Conservation (phyloP, 768 basidiomycete species). For the Mycena leptocephala region DNA sequence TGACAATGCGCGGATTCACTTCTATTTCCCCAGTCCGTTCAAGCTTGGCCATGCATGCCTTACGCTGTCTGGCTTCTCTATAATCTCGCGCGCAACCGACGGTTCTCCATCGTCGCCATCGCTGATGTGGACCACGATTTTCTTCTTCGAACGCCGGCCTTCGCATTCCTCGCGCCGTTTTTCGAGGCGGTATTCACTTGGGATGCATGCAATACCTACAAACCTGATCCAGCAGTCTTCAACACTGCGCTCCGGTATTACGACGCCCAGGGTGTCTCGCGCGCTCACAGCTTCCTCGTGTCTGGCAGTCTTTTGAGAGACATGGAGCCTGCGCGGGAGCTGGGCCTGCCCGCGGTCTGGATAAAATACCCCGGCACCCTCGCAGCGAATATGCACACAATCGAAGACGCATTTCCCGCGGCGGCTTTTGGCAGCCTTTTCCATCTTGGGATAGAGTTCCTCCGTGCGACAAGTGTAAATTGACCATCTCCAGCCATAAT, state of each 20-base stretch:
- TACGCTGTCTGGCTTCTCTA: neutral
- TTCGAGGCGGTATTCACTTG: neutral
- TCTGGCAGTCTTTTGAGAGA: neutral
- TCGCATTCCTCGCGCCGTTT: neutral
- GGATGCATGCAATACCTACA: neutral
- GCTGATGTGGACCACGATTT: neutral
- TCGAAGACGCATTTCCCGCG: neutral
- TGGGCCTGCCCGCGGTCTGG: conserved; percentile 4
- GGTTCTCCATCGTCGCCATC: neutral
- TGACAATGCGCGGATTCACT: neutral
- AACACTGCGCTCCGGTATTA: neutral
- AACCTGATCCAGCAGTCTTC: neutral
- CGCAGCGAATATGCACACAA: neutral
- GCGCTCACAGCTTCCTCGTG: neutral
- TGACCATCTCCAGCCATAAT: too few species aligned
- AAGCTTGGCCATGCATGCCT: neutral
- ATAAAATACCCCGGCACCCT: neutral
- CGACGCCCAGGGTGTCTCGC: neutral
- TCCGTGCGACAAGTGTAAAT: too few species aligned
- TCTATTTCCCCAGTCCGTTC: neutral
- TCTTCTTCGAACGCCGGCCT: neutral
- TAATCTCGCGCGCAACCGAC: neutral
- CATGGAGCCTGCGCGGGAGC: conserved; percentile 13
- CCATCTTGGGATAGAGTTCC: neutral
- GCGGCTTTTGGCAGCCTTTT: neutral